Evolutionary conservation across 306 rosid genomes (phyloP).

Genomic region (Quercus aquifolioides): DNA sequence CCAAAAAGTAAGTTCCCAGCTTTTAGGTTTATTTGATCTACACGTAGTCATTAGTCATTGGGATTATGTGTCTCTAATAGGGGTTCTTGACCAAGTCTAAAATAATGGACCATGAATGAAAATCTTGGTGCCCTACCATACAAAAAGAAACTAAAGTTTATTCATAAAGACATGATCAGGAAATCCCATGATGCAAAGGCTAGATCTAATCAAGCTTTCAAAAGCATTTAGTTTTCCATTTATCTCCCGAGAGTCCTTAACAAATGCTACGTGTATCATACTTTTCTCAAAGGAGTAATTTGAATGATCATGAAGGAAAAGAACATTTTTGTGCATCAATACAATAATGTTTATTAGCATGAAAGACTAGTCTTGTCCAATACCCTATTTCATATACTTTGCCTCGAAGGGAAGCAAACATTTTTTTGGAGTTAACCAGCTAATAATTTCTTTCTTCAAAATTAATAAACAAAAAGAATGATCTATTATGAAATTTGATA

Average conservation of each 20-base stretch:
- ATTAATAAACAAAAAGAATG: no score
- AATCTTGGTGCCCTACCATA: neutral
- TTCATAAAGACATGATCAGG: neutral
- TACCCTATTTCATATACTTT: neutral
- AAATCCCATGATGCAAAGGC: slow-evolving; percentile 12
- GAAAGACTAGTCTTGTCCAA: neutral
- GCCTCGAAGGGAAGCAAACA: neutral
- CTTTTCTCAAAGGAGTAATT: slow-evolving; percentile 15
- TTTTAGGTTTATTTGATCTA: no score
- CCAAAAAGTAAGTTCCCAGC: no score
- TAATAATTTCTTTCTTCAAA: neutral
- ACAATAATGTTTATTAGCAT: slow-evolving; percentile 2
- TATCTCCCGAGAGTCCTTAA: slow-evolving; percentile 14
- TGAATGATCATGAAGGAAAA: neutral
- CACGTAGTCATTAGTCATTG: neutral
- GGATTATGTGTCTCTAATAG: neutral
- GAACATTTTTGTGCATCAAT: neutral
- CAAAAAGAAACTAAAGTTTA: neutral
- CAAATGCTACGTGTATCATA: slow-evolving; percentile 20
- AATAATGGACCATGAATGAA: slow-evolving; percentile 6
- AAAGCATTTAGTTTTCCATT: slow-evolving; percentile 3
- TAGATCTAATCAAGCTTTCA: neutral
- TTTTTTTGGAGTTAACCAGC: neutral
- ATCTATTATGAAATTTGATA: no score
- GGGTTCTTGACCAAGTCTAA: neutral